Evolutionary conservation across 768 basidiomycete genomes (phyloP), one percentile per base, ranked within the genome.

Genomic region (Rhodotorula diobovata): DNA sequence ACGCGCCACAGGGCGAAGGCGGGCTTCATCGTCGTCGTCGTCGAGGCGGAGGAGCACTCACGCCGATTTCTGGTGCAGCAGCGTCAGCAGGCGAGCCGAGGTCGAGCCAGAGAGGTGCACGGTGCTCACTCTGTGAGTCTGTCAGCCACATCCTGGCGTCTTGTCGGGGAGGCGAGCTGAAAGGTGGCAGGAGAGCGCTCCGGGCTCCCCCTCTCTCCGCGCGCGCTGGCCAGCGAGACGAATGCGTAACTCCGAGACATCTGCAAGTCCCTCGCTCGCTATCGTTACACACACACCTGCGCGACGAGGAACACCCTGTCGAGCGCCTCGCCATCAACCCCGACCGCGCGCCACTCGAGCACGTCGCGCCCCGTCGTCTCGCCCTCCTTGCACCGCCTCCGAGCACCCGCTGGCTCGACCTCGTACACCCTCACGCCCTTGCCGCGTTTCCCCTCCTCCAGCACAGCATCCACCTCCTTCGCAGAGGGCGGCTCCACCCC

Each of bases 41-140:
- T n/a, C n/a, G n/a, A n/a, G n/a, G n/a, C n/a, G n/a, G n/a, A 4
- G n/a, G 51, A 16, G n/a, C n/a, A 35, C 30, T 46, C 58, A 54
- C 61, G 30, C 60, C 64, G 48, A 54, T 51, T 50, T 53, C 61
- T 45, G 48, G 23, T 7, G 61, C 5, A 16, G 78, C 21, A 8
- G 58, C 55, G 35, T 43, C 80, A 14, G 32, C 81, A 78, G 37
- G 51, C 21, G 41, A 34, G 46, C 66, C 4, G n/a, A 43, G 12
- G 35, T 14, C 61, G 62, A 34, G 16, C 2, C 18, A 12, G 25
- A 30, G 37, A 30, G 11, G 51, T n/a, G 21, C 41, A 0, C 30
- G 14, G 23, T 1, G 73, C 82, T 55, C 50, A 83, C 82, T 87
- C 79, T 87, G 86, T 54, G 82, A 81, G 73, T 87, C 86, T 68